Percentiles rank a stretch among this genome's conserved stretches.
Evolutionary conservation across 768 basidiomycete species (phyloP).

Genomic region (Crassisporium funariophilum): DNA sequence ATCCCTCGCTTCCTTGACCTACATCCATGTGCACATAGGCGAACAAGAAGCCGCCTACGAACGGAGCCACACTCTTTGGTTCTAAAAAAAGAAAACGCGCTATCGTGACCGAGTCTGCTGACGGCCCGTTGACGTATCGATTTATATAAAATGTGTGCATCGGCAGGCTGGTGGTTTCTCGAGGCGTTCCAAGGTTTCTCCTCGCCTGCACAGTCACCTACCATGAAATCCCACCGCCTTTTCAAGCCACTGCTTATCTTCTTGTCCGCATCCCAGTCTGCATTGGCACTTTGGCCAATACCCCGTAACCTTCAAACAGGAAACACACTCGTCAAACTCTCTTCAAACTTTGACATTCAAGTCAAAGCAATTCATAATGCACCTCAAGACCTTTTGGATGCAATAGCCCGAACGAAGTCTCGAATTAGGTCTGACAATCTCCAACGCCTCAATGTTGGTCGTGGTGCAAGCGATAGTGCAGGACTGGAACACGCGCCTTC

Average conservation of each 20-base stretch:
- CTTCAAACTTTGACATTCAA: constrained; percentile 52
- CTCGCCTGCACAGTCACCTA: not conserved
- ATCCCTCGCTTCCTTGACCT: constrained; percentile 5
- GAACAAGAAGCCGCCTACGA: constrained; percentile 10
- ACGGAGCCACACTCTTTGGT: constrained; percentile 3
- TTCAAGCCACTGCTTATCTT: constrained; percentile 4
- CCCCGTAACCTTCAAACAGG: constrained; percentile 49
- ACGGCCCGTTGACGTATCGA: too few relatives aligned
- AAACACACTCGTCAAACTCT: constrained; percentile 45
- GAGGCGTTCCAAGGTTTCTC: too few relatives aligned
- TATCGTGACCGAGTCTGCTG: constrained; percentile 16
- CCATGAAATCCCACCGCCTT: not conserved
- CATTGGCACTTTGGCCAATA: constrained; percentile 47
- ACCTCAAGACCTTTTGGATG: constrained; percentile 60
- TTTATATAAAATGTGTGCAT: constrained; percentile 8
- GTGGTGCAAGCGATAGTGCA: constrained; percentile 50
- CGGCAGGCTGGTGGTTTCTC: too few relatives aligned
- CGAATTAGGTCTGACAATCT: constrained; percentile 56
- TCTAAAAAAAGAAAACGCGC: constrained; percentile 13
- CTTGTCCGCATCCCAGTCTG: constrained; percentile 14
- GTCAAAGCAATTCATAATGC: constrained; percentile 35
- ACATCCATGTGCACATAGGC: constrained; percentile 14
- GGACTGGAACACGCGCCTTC: constrained; percentile 40
- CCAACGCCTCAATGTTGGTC: constrained; percentile 58
- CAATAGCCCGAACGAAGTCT: constrained; percentile 49